These are phyloP conservation scores for Lagenidium giganteum DNA, from an alignment of 352 stramenopile genomes.

Conservation along the genomic window DNA sequence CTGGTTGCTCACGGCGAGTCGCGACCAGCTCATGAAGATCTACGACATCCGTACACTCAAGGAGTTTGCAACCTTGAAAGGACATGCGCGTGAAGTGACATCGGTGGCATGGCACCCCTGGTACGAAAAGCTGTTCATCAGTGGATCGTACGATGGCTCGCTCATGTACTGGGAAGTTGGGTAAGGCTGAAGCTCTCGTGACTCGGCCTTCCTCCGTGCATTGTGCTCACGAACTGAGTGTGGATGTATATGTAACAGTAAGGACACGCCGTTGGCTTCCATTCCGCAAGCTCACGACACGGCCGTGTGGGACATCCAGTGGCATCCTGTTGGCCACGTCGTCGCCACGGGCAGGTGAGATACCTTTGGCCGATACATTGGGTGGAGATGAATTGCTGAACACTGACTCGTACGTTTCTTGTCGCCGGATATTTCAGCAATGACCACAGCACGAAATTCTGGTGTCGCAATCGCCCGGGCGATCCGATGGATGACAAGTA, in stretches of 20 bases:
- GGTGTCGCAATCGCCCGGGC: slow-evolving; percentile 93
- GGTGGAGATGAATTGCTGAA: no score
- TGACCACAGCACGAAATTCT: slow-evolving; percentile 98
- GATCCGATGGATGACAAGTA: slow-evolving; percentile 89
- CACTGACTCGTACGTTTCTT: no score
- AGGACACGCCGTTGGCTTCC: slow-evolving; percentile 75
- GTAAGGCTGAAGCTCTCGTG: slow-evolving; percentile 26
- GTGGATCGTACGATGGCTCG: slow-evolving; percentile 95
- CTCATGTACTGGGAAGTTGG: slow-evolving; percentile 97
- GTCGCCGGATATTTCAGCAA: slow-evolving; percentile 48
- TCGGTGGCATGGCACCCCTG: slow-evolving; percentile 96
- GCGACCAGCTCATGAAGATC: slow-evolving; percentile 98
- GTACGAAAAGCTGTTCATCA: slow-evolving; percentile 95
- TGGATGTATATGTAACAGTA: slow-evolving; percentile 29
- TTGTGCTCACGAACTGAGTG: no score
- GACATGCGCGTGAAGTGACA: slow-evolving; percentile 95
- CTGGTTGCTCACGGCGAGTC: slow-evolving; percentile 94
- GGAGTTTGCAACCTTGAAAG: slow-evolving; percentile 92
- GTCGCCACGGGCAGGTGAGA: slow-evolving; percentile 89
- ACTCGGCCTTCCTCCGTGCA: no score
- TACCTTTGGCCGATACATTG: background rate
- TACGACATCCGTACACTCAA: slow-evolving; percentile 98
- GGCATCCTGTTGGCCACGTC: slow-evolving; percentile 95
- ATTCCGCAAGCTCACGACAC: slow-evolving; percentile 94
- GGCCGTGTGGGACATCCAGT: slow-evolving; percentile 98